Evolutionary conservation across 2,329 filamentous ascomycete species (phyloP).

Genomic region (Nemania diffusa): DNA sequence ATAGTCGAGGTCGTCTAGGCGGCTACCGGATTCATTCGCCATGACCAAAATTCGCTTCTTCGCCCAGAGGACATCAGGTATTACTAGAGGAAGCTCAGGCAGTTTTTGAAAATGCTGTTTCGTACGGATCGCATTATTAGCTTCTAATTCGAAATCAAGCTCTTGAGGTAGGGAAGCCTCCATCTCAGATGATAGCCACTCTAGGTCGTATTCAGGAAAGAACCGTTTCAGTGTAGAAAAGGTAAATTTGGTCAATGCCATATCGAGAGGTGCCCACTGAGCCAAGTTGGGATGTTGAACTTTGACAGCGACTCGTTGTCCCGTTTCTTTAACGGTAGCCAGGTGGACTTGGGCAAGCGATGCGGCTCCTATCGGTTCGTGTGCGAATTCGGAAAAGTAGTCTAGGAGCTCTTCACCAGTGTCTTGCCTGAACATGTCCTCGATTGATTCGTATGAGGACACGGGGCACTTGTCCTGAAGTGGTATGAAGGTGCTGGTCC

Average conservation of each 20-base stretch:
- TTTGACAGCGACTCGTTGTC: slow-evolving; percentile 92
- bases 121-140: slow-evolving; percentile 81
- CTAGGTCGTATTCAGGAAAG: slow-evolving; percentile 97
- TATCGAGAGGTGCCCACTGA: slow-evolving; percentile 89
- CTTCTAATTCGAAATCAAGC: slow-evolving; percentile 88
- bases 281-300: slow-evolving; percentile 91
- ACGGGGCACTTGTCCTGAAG: slow-evolving; percentile 96
- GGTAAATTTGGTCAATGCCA: slow-evolving; percentile 86
- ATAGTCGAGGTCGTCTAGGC: slow-evolving; percentile 89
- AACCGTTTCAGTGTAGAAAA: slow-evolving; percentile 90
- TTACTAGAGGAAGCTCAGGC: slow-evolving; percentile 80
- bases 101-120: slow-evolving; percentile 82
- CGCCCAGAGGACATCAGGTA: slow-evolving; percentile 91
- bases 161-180: slow-evolving; percentile 90
- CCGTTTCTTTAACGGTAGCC: slow-evolving; percentile 82
- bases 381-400: slow-evolving; percentile 86
- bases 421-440: slow-evolving; percentile 85
- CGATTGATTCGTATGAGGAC: slow-evolving; percentile 86
- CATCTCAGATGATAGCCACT: slow-evolving; percentile 96
- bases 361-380: slow-evolving; percentile 86
- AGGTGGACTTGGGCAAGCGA: slow-evolving; percentile 95
- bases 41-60: slow-evolving; percentile 92
- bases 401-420: slow-evolving; percentile 82
- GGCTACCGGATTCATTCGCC: slow-evolving; percentile 87
- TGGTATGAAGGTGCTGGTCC: slow-evolving; percentile 95